These are phyloP conservation scores for Notholithocarpus densiflorus DNA, from an alignment of 306 rosid genomes.

Conservation along the genomic window DNA sequence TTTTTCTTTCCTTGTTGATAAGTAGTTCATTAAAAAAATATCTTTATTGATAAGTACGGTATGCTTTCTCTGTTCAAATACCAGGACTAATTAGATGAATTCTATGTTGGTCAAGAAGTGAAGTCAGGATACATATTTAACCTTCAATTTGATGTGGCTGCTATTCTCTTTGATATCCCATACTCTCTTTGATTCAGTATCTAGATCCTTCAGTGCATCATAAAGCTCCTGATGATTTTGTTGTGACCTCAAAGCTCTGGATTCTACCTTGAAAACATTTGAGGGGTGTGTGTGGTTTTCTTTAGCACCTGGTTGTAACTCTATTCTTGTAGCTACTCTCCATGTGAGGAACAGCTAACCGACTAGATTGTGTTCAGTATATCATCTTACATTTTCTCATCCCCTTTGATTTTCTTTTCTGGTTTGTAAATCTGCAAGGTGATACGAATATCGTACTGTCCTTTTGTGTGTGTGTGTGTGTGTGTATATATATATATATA, in stretches of 20 bases:
- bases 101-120: background rate
- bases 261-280: background rate
- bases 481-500: accelerated
- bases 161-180: conserved; percentile 3
- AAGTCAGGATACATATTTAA: background rate
- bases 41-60: conserved; percentile 19
- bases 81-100: conserved; percentile 9
- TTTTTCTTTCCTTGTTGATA: conserved; percentile 1
- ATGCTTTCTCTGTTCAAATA: conserved; percentile 8
- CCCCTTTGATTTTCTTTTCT: no score
- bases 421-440: no score
- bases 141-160: conserved; percentile 17
- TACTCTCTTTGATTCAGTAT: background rate
- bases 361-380: no score
- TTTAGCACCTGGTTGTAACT: background rate
- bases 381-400: no score
- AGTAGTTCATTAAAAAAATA: conserved; percentile 14
- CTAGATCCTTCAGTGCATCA: background rate
- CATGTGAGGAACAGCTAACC: no score
- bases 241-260: background rate
- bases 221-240: background rate
- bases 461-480: no score
- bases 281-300: background rate
- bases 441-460: no score
- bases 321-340: background rate